Percentiles rank a stretch among this genome's conserved stretches.
Evolutionary conservation across 2,329 filamentous ascomycete genomes (phyloP).

Genomic region (Cladosporium cucumerinum): DNA sequence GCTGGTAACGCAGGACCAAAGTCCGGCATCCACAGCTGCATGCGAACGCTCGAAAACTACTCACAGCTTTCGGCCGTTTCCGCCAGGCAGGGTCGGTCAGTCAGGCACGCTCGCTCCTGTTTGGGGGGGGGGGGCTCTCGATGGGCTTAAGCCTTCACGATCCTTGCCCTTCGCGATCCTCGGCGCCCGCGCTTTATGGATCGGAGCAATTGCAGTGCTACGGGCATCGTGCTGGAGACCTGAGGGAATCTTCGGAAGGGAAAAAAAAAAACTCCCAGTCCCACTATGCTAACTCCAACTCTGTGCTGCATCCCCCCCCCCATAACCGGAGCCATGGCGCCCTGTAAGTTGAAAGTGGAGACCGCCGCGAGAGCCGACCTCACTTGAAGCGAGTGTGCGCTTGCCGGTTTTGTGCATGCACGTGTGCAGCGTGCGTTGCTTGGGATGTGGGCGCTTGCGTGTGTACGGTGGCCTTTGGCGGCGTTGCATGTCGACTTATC

Average conservation of each 20-base stretch:
- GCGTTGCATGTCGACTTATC: background rate
- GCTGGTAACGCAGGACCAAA: background rate
- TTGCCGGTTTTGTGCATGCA: background rate
- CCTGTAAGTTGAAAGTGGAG: background rate
- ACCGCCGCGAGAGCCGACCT: background rate
- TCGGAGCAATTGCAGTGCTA: background rate
- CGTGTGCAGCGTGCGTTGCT: background rate
- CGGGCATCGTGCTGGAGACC: background rate
- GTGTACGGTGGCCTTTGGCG: background rate
- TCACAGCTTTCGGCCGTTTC: background rate
- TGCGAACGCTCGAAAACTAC: background rate
- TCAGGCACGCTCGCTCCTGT: background rate
- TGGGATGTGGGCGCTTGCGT: background rate
- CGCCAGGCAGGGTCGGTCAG: background rate
- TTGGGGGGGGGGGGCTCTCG: background rate
- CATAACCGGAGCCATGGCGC: background rate
- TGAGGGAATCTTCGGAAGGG: background rate
- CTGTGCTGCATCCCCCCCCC: background rate
- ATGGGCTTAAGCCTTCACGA: background rate
- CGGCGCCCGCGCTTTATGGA: background rate
- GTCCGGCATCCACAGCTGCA: background rate
- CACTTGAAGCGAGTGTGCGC: background rate
- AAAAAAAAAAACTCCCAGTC: too few relatives aligned
- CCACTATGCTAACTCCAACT: background rate
- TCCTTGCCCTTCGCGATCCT: background rate